Evolutionary conservation across 1,284 basidiomycete species (phyloP).

Genomic region (Sanghuangporus baumii): DNA sequence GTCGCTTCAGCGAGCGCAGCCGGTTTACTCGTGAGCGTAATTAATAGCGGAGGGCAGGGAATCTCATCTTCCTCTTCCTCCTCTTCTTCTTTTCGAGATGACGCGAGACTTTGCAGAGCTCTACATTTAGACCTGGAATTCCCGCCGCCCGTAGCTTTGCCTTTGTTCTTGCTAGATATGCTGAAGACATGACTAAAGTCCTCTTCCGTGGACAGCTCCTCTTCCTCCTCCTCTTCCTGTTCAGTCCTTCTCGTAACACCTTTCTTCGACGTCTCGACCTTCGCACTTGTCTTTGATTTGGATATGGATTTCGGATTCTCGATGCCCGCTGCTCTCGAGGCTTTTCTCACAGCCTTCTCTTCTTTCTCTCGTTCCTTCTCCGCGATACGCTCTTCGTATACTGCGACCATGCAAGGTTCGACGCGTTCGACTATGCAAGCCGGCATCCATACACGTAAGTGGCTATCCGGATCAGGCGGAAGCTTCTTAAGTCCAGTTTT

Average conservation of each 20-base stretch:
- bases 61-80: neutral
- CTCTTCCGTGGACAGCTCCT: conserved; percentile 12
- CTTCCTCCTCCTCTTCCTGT: conserved; percentile 8
- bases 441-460: conserved; percentile 69
- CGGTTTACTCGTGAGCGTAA: neutral
- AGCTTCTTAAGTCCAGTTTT: conserved; percentile 33
- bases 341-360: conserved; percentile 10
- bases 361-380: conserved; percentile 46
- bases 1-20: neutral
- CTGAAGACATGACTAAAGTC: conserved; percentile 16
- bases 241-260: neutral
- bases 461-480: conserved; percentile 42
- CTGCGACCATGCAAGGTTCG: conserved; percentile 54
- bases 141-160: neutral
- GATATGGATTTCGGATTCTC: neutral
- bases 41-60: neutral
- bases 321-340: neutral
- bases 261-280: neutral
- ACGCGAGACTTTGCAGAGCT: neutral
- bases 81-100: neutral
- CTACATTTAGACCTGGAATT: neutral
- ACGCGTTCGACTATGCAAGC: conserved; percentile 67
- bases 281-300: neutral
- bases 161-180: conserved; percentile 3
- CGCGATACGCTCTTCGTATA: conserved; percentile 48